Evolutionary conservation across 2,329 filamentous ascomycete species (phyloP).

Genomic region (Malbranchea cinnamomea): DNA sequence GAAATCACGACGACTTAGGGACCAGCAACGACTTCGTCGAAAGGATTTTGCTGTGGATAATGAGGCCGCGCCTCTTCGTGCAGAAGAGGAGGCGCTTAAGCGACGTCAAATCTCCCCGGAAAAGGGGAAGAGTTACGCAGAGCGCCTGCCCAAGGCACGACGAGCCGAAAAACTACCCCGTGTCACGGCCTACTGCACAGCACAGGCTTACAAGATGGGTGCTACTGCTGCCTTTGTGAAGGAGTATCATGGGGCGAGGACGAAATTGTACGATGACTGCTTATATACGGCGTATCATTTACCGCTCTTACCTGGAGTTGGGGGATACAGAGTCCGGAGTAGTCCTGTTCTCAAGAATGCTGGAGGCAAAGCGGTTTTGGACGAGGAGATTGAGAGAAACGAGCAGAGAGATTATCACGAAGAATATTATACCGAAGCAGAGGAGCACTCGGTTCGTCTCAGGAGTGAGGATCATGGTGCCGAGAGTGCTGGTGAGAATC

Average conservation of each 20-base stretch:
- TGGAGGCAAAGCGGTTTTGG: constrained; percentile 79
- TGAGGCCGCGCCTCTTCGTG: constrained; percentile 33
- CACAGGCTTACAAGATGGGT: constrained; percentile 81
- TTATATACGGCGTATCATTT: constrained; percentile 91
- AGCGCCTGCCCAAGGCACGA: constrained; percentile 76
- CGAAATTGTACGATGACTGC: constrained; percentile 96
- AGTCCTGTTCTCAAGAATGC: constrained; percentile 85
- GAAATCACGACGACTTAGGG: constrained; percentile 17
- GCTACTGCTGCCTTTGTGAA: constrained; percentile 78
- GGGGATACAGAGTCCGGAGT: constrained; percentile 77
- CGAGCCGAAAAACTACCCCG: constrained; percentile 76
- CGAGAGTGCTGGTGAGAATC: constrained; percentile 12
- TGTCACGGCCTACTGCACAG: constrained; percentile 91
- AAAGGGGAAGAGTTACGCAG: constrained; percentile 77
- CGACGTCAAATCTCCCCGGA: constrained; percentile 34
- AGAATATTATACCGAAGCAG: constrained; percentile 63
- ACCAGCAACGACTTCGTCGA: constrained; percentile 18
- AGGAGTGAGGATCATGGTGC: constrained; percentile 20
- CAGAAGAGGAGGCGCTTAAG: constrained; percentile 49
- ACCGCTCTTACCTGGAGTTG: constrained; percentile 68
- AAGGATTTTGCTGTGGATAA: constrained; percentile 45
- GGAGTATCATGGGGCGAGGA: constrained; percentile 75
- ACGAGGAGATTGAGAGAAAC: constrained; percentile 90
- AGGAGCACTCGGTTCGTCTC: constrained; percentile 31
- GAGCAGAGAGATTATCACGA: constrained; percentile 81